phyloP scores from a whole-genome alignment of 2,329 filamentous ascomycete genomes.

The Hypoxylon sp. region DNA sequence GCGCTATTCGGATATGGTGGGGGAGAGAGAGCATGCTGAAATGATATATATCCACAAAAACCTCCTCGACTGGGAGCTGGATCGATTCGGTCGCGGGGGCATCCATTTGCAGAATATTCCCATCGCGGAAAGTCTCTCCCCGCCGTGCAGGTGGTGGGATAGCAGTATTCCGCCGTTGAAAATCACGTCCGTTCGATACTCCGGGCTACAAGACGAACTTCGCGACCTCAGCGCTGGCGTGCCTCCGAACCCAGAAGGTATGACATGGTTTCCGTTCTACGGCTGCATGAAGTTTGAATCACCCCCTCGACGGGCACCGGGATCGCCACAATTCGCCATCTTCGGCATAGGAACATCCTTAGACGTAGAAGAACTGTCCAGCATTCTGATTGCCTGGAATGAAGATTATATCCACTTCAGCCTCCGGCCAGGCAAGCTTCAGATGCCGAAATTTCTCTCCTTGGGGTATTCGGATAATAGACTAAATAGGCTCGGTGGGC shows the following conservation, averaged over 20 bases:
- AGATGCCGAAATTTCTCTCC: neutral
- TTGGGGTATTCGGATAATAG: neutral
- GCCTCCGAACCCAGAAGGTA: neutral
- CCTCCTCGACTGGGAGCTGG: constrained; percentile 16
- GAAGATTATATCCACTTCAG: constrained; percentile 16
- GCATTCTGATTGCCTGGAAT: constrained; percentile 16
- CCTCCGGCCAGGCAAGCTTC: neutral
- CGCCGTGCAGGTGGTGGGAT: neutral
- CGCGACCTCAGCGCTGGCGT: neutral
- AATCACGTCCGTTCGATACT: neutral
- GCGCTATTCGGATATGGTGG: neutral
- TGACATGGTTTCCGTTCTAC: constrained; percentile 24
- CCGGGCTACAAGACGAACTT: neutral
- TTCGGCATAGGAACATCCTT: constrained; percentile 1
- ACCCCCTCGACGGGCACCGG: too few relatives aligned
- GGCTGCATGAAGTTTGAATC: constrained; percentile 14
- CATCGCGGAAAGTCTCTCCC: constrained; percentile 10
- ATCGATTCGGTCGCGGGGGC: constrained; percentile 19
- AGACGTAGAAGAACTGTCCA: neutral
- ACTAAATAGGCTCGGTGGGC: neutral
- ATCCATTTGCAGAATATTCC: constrained; percentile 37
- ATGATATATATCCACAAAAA: constrained; percentile 33
- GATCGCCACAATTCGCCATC: neutral
- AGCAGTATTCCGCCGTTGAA: neutral
- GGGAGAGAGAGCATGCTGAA: neutral